Base-by-base conservation (phyloP, 2,329 filamentous ascomycete genomes). In the Penicillium polonicum region DNA sequence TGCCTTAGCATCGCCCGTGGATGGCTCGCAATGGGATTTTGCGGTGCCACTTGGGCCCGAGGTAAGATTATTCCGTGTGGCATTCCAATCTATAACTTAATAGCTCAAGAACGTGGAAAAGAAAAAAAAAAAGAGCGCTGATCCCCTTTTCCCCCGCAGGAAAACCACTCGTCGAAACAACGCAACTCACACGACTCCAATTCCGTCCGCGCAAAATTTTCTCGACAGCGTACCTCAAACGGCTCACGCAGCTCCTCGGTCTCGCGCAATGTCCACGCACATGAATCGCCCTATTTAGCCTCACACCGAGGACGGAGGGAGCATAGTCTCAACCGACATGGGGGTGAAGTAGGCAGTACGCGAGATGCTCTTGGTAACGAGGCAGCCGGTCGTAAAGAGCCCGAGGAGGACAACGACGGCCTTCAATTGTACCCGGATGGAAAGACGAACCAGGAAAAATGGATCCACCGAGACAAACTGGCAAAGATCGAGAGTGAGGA, bases 401-500 rank as follows among this genome's bases (percentile, higher is more conserved):
- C 52, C 55, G 19, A 60, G 48, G 57, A 65, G 53, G 44, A 49
- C 35, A 62, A 61, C 35, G 67, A 68, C 4, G 65, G 64, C 25
- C 60, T 48, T n/a, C 51, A 55, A 8, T 13, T 59, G 29, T 52
- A 61, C 27, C 31, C 57, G 35, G 48, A 62, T n/a, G 55, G 36
- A 12, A 62, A 68, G 13, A 55, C 68, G 35, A 72, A 75, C n/a
- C 63, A 72, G 21, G 75, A 75, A 56, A 76, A 78, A 39, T 81
- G 79, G 79, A 81, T 81, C 52, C 79, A 81, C 59, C 73, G 79
- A 10, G 79, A 81, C 62, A 81, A 81, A 64, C 64, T 81, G 57
- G 79, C 79, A 23, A 75, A 74, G 53, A 81, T 81, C 35, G 79
- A 81, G 63, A 80, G 78, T 55, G 77, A 80, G 67, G 79, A 81